Conservation (phyloP, 2,329 filamentous ascomycete genomes). For the Bisporella sp. region DNA sequence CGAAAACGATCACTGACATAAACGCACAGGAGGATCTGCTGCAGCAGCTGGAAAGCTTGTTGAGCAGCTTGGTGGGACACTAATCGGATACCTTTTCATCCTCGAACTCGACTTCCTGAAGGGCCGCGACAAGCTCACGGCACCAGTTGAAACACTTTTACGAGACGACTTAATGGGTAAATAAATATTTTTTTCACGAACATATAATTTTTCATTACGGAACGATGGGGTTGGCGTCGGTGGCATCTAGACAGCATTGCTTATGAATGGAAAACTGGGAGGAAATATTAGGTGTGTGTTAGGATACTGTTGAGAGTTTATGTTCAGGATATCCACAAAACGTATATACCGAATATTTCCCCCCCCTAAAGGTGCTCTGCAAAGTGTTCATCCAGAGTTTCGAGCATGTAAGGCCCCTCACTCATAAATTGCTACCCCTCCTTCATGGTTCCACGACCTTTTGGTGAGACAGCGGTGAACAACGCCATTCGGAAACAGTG, state of each 20-base stretch:
- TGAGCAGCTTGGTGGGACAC: constrained; percentile 73
- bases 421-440: background rate
- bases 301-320: no score
- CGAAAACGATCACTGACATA: no score
- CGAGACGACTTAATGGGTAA: constrained; percentile 29
- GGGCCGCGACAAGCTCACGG: constrained; percentile 81
- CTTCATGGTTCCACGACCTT: background rate
- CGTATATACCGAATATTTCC: no score
- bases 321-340: no score
- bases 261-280: no score
- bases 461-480: no score
- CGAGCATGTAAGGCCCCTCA: background rate
- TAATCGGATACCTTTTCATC: constrained; percentile 89
- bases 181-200: background rate
- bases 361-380: no score
- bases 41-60: constrained; percentile 82
- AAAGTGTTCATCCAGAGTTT: background rate
- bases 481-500: no score
- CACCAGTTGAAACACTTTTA: constrained; percentile 78
- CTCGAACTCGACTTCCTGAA: constrained; percentile 92
- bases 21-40: constrained; percentile 72
- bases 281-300: no score
- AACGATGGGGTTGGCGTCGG: no score
- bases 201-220: no score
- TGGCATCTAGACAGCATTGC: no score